These are phyloP conservation scores for Cordyceps farinosa DNA, from an alignment of 2,329 filamentous ascomycete species.

Conservation along the genomic window DNA sequence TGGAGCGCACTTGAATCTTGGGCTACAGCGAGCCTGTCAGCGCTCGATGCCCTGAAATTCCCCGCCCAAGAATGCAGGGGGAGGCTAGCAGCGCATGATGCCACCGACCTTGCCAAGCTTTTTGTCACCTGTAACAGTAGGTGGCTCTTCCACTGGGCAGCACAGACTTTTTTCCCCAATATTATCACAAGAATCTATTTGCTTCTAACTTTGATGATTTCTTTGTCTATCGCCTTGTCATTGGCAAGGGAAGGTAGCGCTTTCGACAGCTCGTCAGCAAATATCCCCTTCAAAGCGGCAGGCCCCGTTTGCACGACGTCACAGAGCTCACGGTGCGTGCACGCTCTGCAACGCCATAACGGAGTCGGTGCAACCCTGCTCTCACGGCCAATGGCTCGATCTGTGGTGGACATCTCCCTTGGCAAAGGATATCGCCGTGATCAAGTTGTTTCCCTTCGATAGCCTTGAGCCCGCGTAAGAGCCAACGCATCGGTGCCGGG, in stretches of 20 bases:
- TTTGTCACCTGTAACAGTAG: background rate
- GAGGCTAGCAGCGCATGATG: background rate
- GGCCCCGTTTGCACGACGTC: background rate
- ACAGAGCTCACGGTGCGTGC: background rate
- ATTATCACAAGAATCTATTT: background rate
- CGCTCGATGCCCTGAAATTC: background rate
- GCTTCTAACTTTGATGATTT: background rate
- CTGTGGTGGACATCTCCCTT: background rate
- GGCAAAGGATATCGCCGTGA: background rate
- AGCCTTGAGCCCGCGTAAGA: background rate
- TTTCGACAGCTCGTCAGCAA: background rate
- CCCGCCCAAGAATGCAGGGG: background rate
- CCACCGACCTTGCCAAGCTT: background rate
- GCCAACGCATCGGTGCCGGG: background rate
- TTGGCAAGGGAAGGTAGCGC: background rate
- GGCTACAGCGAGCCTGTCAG: background rate
- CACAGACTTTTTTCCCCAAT: background rate
- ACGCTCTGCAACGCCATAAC: conserved; percentile 4
- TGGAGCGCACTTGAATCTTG: background rate
- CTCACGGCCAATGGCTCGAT: background rate
- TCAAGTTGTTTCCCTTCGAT: background rate
- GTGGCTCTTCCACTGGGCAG: background rate
- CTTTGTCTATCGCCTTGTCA: background rate
- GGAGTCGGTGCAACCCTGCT: background rate
- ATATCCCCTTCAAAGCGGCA: background rate